phyloP scores from a whole-genome alignment of 352 stramenopile genomes.

The Pythium chondricola region DNA sequence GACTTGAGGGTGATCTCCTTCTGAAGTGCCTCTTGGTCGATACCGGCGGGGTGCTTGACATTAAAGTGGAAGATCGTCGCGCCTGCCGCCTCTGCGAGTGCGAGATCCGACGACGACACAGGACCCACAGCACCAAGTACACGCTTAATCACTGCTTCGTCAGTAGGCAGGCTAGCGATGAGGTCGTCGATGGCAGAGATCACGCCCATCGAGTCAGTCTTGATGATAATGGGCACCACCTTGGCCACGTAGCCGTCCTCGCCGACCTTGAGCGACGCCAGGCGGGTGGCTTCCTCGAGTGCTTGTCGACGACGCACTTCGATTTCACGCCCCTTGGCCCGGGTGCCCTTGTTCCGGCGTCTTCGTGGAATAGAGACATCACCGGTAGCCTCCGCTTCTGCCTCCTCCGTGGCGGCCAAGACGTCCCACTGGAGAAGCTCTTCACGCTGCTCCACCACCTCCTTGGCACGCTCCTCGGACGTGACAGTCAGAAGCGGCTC shows the following conservation, averaged over 20 bases:
- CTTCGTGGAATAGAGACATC: constrained; percentile 18
- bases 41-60: constrained; percentile 61
- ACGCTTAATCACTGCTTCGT: constrained; percentile 75
- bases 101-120: constrained; percentile 80
- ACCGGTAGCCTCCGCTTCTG: constrained; percentile 34
- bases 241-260: constrained; percentile 86
- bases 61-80: constrained; percentile 89
- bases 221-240: constrained; percentile 96
- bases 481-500: constrained; percentile 68
- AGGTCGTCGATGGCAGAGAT: constrained; percentile 91
- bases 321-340: constrained; percentile 59
- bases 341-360: constrained; percentile 44
- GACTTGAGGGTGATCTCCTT: constrained; percentile 66
- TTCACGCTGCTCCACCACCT: constrained; percentile 64
- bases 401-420: constrained; percentile 52
- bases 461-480: constrained; percentile 72
- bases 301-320: constrained; percentile 60
- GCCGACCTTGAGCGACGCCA: constrained; percentile 59
- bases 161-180: constrained; percentile 57
- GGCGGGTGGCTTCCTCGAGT: constrained; percentile 58
- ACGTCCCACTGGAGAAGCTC: constrained; percentile 74
- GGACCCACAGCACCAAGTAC: constrained; percentile 77
- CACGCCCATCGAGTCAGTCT: constrained; percentile 97
- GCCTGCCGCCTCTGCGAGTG: constrained; percentile 73
- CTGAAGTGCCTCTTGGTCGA: constrained; percentile 75